Evolutionary conservation across 2,329 filamentous ascomycete genomes (phyloP).

Genomic region (Aschersonia sp.): DNA sequence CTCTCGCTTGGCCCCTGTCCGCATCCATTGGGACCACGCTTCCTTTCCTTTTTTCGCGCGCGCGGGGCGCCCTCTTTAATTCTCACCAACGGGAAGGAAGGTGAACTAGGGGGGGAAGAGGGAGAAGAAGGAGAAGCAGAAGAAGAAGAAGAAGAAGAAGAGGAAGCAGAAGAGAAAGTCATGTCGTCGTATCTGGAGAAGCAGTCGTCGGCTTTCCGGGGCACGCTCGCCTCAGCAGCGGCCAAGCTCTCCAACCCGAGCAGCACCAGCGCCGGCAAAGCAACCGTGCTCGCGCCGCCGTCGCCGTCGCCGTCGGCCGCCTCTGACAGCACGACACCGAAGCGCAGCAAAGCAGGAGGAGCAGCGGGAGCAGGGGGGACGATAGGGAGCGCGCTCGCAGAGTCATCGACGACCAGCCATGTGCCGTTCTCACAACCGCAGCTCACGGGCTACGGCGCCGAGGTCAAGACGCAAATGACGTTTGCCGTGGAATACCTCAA

Average conservation of each 20-base stretch:
- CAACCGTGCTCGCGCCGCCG: conserved; percentile 33
- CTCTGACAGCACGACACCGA: conserved; percentile 47
- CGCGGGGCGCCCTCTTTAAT: no score
- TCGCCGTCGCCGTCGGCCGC: conserved; percentile 47
- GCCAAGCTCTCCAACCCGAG: conserved; percentile 42
- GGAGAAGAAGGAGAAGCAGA: no score
- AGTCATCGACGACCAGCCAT: conserved; percentile 31
- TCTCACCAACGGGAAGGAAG: no score
- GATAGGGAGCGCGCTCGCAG: no score
- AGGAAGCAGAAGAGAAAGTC: conserved; percentile 12
- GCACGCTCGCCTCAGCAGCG: conserved; percentile 47
- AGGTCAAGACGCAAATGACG: conserved; percentile 75
- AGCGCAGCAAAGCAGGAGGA: conserved; percentile 35
- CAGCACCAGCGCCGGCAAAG: conserved; percentile 25
- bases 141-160: no score
- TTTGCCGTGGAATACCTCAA: conserved; percentile 77
- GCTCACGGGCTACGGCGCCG: conserved; percentile 59
- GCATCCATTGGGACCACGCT: no score
- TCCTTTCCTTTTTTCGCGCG: no score
- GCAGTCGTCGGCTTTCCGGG: conserved; percentile 47
- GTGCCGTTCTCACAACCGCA: conserved; percentile 61
- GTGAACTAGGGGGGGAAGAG: no score
- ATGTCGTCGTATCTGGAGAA: conserved; percentile 53
- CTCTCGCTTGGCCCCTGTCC: no score
- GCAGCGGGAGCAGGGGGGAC: no score